Evolutionary conservation across 805 yeast species (phyloP), one percentile per base, ranked within the genome.

Genomic region (Starmera amethionina): DNA sequence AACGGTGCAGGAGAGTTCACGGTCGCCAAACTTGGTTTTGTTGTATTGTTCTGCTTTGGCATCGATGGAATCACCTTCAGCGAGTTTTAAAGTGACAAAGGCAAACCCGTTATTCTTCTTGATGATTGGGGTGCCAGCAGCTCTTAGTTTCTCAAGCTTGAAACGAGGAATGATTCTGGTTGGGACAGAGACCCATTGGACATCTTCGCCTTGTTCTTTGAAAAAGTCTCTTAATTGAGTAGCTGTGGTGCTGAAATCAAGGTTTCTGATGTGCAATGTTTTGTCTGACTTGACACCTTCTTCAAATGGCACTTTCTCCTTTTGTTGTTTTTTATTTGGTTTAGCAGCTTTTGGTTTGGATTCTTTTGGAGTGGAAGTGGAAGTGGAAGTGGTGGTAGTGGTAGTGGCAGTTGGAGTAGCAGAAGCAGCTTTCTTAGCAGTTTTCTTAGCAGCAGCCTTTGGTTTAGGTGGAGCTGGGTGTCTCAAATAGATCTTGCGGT

Each of bases 41-140:
- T 82, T 72, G 59, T 79, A 78, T 52, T 76, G 74, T 31, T 69
- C 76, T 44, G 85, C 75, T 53, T 86, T 95, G 35, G 70, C 68
- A 38, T 73, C 82, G 48, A 78, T 75, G 37, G 68, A 63, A 38
- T 74, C 67, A 34, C 51, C 56, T 12, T 48, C 54, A 32, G 43
- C 46, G 34, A 54, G 32, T 8, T 42, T 33, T 47, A 79, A 73
- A 51, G 68, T 74, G 41, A 75, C 75, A 58, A 79, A 79, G 4
- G 82, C 84, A 58, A 74, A 75, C 34, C 88, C 88, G 54, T 73
- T 75, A 52, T 63, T 58, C 49, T 75, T 75, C 50, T 48, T 52
- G 52, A 63, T 70, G 41, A 75, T 62, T 45, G 61, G 62, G 45
- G 70, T 65, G 37, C 74, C 73, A 42, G 64, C 61, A 31, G 62